Evolutionary conservation across 2,329 filamentous ascomycete species (phyloP).

Genomic region (Aureobasidium subglaciale): DNA sequence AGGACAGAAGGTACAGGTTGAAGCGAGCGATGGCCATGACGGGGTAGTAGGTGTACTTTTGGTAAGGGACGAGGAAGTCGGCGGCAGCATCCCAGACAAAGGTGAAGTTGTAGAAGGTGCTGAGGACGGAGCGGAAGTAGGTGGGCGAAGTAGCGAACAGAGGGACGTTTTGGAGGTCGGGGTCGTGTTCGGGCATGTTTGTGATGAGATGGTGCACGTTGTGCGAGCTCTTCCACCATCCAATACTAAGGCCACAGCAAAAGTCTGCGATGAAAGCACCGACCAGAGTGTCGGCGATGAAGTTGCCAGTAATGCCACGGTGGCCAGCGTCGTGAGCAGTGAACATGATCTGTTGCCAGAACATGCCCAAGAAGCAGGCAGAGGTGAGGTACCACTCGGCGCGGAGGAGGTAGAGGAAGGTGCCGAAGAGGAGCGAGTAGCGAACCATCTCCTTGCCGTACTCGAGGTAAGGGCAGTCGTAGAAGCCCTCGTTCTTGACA

Average conservation of each 20-base stretch:
- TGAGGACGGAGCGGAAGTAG: conserved; percentile 64
- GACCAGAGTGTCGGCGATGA: conserved; percentile 52
- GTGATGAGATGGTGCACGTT: conserved; percentile 63
- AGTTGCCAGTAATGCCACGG: conserved; percentile 54
- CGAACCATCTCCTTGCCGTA: conserved; percentile 55
- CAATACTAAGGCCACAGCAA: conserved; percentile 58
- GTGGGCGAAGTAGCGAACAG: conserved; percentile 83
- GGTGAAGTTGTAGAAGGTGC: conserved; percentile 74
- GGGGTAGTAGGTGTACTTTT: conserved; percentile 77
- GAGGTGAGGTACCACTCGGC: conserved; percentile 52
- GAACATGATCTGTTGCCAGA: conserved; percentile 66
- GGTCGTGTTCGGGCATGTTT: conserved; percentile 49
- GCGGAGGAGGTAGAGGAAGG: conserved; percentile 42
- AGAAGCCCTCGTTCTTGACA: conserved; percentile 50
- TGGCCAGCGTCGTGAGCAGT: conserved; percentile 60
- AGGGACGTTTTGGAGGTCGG: conserved; percentile 57
- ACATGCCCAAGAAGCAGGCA: conserved; percentile 52
- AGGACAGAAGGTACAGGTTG: conserved; percentile 78
- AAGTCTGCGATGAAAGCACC: conserved; percentile 59
- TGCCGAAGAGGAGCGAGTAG: conserved; percentile 45
- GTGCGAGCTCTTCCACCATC: conserved; percentile 65
- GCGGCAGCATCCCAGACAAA: conserved; percentile 74
- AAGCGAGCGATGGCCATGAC: conserved; percentile 75
- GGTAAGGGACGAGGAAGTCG: conserved; percentile 61
- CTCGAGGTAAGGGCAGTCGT: conserved; percentile 51